phyloP scores from a whole-genome alignment of 2,329 filamentous ascomycete species.

The Colletotrichum costaricense region DNA sequence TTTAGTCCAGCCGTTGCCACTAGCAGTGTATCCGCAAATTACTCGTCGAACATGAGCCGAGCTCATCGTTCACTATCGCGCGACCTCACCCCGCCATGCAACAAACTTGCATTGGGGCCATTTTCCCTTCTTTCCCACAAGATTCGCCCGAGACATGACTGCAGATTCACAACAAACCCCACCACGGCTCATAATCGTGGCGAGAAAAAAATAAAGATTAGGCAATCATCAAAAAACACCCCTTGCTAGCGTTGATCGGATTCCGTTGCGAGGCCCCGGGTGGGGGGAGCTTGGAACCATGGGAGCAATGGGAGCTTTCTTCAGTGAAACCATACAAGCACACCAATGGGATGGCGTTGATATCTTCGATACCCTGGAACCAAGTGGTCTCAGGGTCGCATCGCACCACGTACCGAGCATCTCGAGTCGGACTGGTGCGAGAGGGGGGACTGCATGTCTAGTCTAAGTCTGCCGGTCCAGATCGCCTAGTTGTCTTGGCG shows the following conservation, averaged over 20 bases:
- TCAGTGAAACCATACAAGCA: neutral
- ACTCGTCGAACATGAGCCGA: neutral
- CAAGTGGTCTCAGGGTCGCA: conserved; percentile 20
- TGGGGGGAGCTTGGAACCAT: neutral
- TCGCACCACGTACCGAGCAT: conserved; percentile 27
- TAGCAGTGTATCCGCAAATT: neutral
- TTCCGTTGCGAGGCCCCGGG: neutral
- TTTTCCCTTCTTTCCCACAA: conserved; percentile 3
- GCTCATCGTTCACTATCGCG: neutral
- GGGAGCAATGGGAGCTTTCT: neutral
- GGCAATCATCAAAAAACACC: neutral
- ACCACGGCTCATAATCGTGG: conserved; percentile 2
- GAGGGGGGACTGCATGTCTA: conserved; percentile 19
- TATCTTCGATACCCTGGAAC: neutral
- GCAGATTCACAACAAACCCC: neutral
- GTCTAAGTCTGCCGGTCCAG: neutral
- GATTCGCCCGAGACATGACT: neutral
- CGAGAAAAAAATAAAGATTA: neutral
- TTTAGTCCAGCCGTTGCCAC: neutral
- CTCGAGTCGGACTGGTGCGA: conserved; percentile 28
- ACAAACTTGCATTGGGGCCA: neutral
- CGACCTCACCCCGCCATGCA: neutral
- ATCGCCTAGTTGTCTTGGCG: conserved; percentile 25
- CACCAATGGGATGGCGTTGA: conserved; percentile 9
- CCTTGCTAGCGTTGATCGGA: conserved; percentile 24